A percentile compares a stretch with the other conserved stretches of the same genome.
These are phyloP conservation scores for Plasmodium malariae DNA, from an alignment of 169 alveolate species.

Conservation along the genomic window DNA sequence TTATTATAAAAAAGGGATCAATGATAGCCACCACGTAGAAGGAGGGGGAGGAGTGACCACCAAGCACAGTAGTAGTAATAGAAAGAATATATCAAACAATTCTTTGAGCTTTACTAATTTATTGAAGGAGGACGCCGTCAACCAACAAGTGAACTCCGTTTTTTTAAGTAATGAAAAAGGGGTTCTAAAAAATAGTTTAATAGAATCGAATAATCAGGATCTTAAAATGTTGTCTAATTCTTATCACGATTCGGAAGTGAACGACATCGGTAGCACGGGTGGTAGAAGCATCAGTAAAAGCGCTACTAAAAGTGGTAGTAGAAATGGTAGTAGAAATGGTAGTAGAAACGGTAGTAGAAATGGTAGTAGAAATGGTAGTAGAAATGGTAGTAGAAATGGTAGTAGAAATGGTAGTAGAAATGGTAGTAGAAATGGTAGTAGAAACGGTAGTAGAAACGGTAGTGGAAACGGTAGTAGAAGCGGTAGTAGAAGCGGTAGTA, in stretches of 20 bases:
- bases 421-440: not conserved
- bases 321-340: not conserved
- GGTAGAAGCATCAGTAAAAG: not conserved
- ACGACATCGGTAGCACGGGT: not conserved
- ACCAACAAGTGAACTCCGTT: not conserved
- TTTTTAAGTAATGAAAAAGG: not conserved
- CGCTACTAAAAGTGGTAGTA: not conserved
- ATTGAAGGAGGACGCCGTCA: not conserved
- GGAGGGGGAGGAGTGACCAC: not conserved
- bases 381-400: not conserved
- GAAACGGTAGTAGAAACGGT: not conserved
- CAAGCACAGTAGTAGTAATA: not conserved
- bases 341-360: not conserved
- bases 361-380: not conserved
- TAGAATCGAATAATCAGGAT: conserved; percentile 15
- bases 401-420: not conserved
- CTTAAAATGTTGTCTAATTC: not conserved
- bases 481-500: too few species aligned
- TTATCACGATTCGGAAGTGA: not conserved
- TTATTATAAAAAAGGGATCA: not conserved
- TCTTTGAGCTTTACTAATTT: conserved; percentile 12
- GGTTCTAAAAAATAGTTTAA: conserved; percentile 16
- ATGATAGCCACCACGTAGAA: not conserved
- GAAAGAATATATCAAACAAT: not conserved
- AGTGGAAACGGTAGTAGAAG: too few species aligned